Evolutionary conservation across 2,329 filamentous ascomycete genomes (phyloP), one percentile per base, ranked within the genome.

Genomic region (Alternaria sp.): DNA sequence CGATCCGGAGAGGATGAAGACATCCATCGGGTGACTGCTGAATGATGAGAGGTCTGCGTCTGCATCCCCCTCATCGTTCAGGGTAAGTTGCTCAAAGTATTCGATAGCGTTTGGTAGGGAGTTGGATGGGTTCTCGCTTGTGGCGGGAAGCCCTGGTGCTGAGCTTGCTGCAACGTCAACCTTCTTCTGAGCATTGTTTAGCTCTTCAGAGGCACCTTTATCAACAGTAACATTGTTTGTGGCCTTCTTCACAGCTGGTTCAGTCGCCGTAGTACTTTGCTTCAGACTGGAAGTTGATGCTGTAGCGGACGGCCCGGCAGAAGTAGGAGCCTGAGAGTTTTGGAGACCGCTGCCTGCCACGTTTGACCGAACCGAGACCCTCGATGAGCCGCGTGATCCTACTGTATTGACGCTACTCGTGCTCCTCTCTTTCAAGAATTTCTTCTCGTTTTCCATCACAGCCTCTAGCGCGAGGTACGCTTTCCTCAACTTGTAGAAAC

Each of bases 401-500:
- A 62, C 52, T 2, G 71, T 68, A 29, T 62, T 68, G 42, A 77
- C 33, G 46, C 69, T 77, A 40, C 68, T 77, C 29, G 67, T 67
- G 60, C 76, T 80, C 61, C 66, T 74, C 58, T 72, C 63, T 13
- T 69, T 73, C 55, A 86, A 70, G 60, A 84, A 87, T 60, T 84
- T 86, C 24, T 84, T 84, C 78, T 97, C 93, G 33, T 89, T 85
- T 60, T 90, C 85, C 72, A 93, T 84, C 54, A 99, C 91, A 9
- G 84, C 84, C 70, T 97, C 90, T 3, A 99, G 82, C 0, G 92
- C 90, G 37, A 92, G 81, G 71, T 91, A 98, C 0, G 94, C 94
- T 75, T 96, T 96, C 61, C 94, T 85, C 67, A 98, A 79, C 78
- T 95, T 96, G 74, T 96, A 96, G 72, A 98, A 98, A 5, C 92